Percentiles rank a stretch among this genome's conserved stretches.
Evolutionary conservation across 2,329 filamentous ascomycete genomes (phyloP).

Genomic region (Endocalyx cinctus): DNA sequence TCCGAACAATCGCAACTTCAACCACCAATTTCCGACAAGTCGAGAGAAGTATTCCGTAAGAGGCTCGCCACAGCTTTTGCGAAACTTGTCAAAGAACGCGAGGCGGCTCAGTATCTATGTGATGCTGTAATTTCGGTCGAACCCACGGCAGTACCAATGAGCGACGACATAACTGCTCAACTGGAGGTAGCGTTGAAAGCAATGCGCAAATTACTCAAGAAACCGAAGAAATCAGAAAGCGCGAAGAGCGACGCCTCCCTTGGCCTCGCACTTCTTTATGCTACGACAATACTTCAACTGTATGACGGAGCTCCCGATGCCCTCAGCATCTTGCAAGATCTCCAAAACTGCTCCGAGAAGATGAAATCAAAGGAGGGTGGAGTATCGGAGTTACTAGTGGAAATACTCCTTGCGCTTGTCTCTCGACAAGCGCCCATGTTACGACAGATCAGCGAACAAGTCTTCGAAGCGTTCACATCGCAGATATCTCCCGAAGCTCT

Average conservation of each 20-base stretch:
- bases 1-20: conserved; percentile 38
- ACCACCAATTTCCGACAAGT: conserved; percentile 45
- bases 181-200: conserved; percentile 47
- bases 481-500: conserved; percentile 71
- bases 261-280: conserved; percentile 75
- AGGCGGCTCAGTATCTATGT: conserved; percentile 50
- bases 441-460: conserved; percentile 80
- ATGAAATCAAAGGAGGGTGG: conserved; percentile 53
- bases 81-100: conserved; percentile 49
- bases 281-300: conserved; percentile 78
- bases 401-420: conserved; percentile 85
- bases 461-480: conserved; percentile 76
- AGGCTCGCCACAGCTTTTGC: conserved; percentile 56
- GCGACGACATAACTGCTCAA: conserved; percentile 49
- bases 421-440: conserved; percentile 81
- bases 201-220: conserved; percentile 49
- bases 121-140: conserved; percentile 51
- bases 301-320: conserved; percentile 89
- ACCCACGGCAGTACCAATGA: conserved; percentile 47
- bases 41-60: conserved; percentile 50
- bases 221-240: conserved; percentile 27
- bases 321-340: conserved; percentile 73
- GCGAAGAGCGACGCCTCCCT: conserved; percentile 41
- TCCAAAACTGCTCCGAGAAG: conserved; percentile 70
- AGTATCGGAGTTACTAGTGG: conserved; percentile 70